Evolutionary conservation across 192 early-diverging fungal genomes (phyloP), one percentile per base, ranked within the genome.

Genomic region (Bifiguratus adelaidae): DNA sequence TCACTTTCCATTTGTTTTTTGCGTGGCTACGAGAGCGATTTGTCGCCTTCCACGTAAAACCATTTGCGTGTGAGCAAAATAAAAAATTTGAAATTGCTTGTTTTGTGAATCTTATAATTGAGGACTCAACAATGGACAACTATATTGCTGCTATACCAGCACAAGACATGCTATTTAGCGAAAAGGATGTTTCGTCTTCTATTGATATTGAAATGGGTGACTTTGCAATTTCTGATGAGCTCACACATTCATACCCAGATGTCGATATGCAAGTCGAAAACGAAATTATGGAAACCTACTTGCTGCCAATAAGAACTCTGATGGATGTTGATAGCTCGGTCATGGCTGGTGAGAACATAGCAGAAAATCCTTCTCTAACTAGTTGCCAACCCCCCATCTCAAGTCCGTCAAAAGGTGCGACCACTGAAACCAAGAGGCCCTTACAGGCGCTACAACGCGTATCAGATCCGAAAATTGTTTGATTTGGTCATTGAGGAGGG

Each of bases 401-500:
- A n/a, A n/a, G n/a, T n/a, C n/a, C n/a, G n/a, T n/a, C n/a, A n/a
- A n/a, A n/a, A n/a, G n/a, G n/a, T n/a, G n/a, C n/a, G n/a, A n/a
- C n/a, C n/a, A n/a, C n/a, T n/a, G n/a, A n/a, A n/a, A n/a, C n/a
- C n/a, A n/a, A n/a, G n/a, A n/a, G n/a, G n/a, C n/a, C 32, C 13
- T 36, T 48, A 25, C 38, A 41, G 6, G 9, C 2, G 33, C 37
- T 49, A 49, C 32, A 49, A 34, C 40, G 19, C 25, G 19, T 2
- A 49, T 12, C 48, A 40, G 38, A 20, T 48, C 21, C 33, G 38
- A 20, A 33, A 48, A n/a, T 25, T 48, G 22, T 50, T 50, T 26
- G 48, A 50, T 9, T 50, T 38, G 26, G 33, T 50, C 1, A 50
- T 50, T 29, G 36, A 50, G 33, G 34, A 50, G 1, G 48, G 48